Conservation (phyloP, 192 early-diverging fungal species). For the Rhizoclosmatium sp. region DNA sequence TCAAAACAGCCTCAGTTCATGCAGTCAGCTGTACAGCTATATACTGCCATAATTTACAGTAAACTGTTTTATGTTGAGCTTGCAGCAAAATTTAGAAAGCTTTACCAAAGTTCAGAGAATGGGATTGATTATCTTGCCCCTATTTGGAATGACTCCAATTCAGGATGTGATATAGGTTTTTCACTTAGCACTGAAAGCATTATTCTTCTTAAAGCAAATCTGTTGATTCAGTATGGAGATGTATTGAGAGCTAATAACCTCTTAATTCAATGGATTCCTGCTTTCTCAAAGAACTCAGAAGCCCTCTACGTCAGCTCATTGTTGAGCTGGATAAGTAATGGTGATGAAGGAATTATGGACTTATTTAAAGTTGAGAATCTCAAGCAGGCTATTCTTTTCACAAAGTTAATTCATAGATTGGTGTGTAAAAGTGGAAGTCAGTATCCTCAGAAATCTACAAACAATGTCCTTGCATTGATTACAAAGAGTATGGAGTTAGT, state of each 20-base stretch:
- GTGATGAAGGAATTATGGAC: neutral
- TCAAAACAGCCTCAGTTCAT: slow-evolving; percentile 2
- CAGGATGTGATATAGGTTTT: neutral
- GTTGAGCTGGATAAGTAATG: neutral
- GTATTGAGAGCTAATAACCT: slow-evolving; percentile 4
- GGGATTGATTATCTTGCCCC: neutral
- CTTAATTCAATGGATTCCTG: neutral
- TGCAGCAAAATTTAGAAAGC: slow-evolving; percentile 17
- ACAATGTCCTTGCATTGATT: neutral
- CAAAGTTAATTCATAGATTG: neutral
- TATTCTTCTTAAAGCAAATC: neutral
- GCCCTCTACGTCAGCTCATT: neutral
- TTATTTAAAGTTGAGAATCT: slow-evolving; percentile 6
- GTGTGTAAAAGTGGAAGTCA: no score
- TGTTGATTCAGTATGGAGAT: slow-evolving; percentile 26
- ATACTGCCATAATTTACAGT: slow-evolving; percentile 22
- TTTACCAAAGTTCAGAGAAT: neutral
- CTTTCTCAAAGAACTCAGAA: neutral
- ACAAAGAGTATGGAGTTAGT: neutral
- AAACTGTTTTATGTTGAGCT: slow-evolving; percentile 21
- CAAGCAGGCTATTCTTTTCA: slow-evolving; percentile 6
- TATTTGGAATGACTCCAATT: slow-evolving; percentile 1
- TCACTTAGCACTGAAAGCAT: neutral
- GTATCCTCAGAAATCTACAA: neutral
- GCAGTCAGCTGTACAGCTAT: slow-evolving; percentile 1